Evolutionary conservation across 345 rosid species (phyloP).

Genomic region (Sapria himalayana): DNA sequence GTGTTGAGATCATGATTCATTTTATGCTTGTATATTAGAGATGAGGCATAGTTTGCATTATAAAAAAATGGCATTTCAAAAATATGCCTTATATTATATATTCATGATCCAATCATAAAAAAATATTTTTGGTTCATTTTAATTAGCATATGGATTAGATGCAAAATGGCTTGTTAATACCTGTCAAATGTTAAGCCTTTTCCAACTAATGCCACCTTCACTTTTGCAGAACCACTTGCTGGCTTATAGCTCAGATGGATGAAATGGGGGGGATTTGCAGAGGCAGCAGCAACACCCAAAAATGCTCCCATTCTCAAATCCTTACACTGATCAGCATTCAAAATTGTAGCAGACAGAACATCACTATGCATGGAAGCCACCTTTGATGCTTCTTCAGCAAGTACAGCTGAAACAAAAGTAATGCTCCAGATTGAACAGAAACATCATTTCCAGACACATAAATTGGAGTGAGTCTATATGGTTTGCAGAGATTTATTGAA

Average conservation of each 20-base stretch:
- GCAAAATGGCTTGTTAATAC: conserved; percentile 11
- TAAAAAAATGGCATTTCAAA: too few species aligned
- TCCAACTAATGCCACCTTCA: conserved; percentile 71
- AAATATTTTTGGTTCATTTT: too few species aligned
- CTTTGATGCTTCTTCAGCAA: conserved; percentile 70
- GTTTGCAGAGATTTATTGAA: too few species aligned
- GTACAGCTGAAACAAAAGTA: conserved; percentile 43
- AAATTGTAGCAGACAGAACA: conserved; percentile 60
- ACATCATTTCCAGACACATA: too few species aligned
- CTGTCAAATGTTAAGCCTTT: conserved; percentile 96
- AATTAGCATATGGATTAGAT: neutral
- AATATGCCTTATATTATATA: too few species aligned
- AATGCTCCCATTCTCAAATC: conserved; percentile 93
- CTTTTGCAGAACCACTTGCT: conserved; percentile 36
- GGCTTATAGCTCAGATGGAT: conserved; percentile 81
- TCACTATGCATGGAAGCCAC: conserved; percentile 50
- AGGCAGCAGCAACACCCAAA: conserved; percentile 85
- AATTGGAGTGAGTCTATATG: too few species aligned
- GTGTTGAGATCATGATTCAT: too few species aligned
- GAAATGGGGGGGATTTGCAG: conserved; percentile 67
- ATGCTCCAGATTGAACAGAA: too few species aligned
- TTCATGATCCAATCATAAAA: too few species aligned
- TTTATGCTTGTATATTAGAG: too few species aligned
- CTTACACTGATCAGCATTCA: conserved; percentile 49
- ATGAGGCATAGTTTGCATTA: too few species aligned